Conservation (phyloP, 2,329 filamentous ascomycete genomes). For the Scedosporium minutisporum region DNA sequence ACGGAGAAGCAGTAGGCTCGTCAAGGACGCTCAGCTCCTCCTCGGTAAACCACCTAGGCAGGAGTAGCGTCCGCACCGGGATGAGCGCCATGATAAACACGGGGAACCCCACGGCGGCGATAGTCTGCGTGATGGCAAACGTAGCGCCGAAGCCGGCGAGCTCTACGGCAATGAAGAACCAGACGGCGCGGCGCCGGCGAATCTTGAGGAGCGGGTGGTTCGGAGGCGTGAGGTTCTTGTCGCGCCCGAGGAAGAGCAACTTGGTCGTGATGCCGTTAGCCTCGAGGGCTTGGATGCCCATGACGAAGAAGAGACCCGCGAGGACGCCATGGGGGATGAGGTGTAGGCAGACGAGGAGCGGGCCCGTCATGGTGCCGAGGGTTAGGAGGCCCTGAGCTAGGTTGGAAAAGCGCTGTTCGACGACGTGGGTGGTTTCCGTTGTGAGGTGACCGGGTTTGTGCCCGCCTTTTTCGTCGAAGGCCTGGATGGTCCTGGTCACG, state of each 20-base stretch:
- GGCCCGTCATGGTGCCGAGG: conserved; percentile 68
- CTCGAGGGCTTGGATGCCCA: conserved; percentile 70
- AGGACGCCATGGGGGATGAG: conserved; percentile 72
- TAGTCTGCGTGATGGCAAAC: conserved; percentile 75
- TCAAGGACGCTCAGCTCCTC: conserved; percentile 57
- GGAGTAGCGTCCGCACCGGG: conserved; percentile 52
- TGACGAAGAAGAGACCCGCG: conserved; percentile 74
- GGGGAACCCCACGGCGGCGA: conserved; percentile 73
- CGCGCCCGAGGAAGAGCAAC: conserved; percentile 58
- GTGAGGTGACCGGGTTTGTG: conserved; percentile 47
- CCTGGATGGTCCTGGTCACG: conserved; percentile 49
- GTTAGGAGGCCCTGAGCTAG: conserved; percentile 69
- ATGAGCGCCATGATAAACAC: conserved; percentile 63
- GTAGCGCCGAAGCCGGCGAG: conserved; percentile 65
- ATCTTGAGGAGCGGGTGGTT: conserved; percentile 52
- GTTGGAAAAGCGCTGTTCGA: conserved; percentile 73
- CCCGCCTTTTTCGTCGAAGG: conserved; percentile 41
- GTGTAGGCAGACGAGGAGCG: conserved; percentile 63
- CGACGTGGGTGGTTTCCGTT: conserved; percentile 47
- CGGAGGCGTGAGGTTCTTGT: conserved; percentile 49
- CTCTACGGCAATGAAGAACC: conserved; percentile 60
- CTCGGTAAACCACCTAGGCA: conserved; percentile 50
- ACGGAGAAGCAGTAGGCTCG: conserved; percentile 63
- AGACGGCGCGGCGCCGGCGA: conserved; percentile 54
- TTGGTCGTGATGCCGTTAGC: conserved; percentile 71